Evolutionary conservation across 2,329 filamentous ascomycete genomes (phyloP).

Genomic region (Colletotrichum sp.): DNA sequence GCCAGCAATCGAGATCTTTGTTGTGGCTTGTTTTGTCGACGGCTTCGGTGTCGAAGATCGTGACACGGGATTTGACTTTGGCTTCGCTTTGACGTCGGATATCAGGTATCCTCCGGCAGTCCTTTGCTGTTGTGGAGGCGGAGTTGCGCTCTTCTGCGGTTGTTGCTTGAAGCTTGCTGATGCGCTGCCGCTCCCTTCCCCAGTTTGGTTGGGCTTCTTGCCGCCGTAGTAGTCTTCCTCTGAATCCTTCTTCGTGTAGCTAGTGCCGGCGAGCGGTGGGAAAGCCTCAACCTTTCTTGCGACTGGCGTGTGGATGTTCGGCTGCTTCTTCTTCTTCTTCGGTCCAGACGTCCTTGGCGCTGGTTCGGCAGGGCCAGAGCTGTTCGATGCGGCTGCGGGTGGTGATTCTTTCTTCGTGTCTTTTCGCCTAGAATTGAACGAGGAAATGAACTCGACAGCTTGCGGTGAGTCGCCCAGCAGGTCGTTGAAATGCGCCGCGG

Average conservation of each 20-base stretch:
- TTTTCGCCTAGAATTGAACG: constrained; percentile 74
- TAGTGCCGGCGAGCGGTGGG: constrained; percentile 67
- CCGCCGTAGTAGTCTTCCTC: constrained; percentile 80
- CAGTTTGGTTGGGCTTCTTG: constrained; percentile 45
- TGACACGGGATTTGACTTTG: constrained; percentile 57
- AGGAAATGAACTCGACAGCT: constrained; percentile 77
- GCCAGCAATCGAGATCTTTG: constrained; percentile 76
- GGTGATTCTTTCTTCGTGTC: constrained; percentile 37
- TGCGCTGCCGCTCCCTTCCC: constrained; percentile 36
- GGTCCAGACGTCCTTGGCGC: constrained; percentile 51
- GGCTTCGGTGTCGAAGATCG: constrained; percentile 62
- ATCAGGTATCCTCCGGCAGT: constrained; percentile 81
- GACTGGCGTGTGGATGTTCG: constrained; percentile 66
- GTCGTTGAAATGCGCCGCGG: constrained; percentile 85
- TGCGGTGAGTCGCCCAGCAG: constrained; percentile 86
- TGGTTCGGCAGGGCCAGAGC: constrained; percentile 32
- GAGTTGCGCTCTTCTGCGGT: constrained; percentile 22
- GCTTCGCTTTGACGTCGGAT: constrained; percentile 73
- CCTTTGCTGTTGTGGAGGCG: constrained; percentile 46
- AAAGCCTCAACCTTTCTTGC: constrained; percentile 68
- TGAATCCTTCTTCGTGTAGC: constrained; percentile 75
- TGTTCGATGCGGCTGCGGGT: background rate
- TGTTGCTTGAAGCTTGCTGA: constrained; percentile 41
- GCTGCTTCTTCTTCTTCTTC: constrained; percentile 62
- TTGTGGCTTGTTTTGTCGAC: constrained; percentile 43